Evolutionary conservation across 2,329 filamentous ascomycete species (phyloP).

Genomic region (Dryadomyces quercus-mongolicae): DNA sequence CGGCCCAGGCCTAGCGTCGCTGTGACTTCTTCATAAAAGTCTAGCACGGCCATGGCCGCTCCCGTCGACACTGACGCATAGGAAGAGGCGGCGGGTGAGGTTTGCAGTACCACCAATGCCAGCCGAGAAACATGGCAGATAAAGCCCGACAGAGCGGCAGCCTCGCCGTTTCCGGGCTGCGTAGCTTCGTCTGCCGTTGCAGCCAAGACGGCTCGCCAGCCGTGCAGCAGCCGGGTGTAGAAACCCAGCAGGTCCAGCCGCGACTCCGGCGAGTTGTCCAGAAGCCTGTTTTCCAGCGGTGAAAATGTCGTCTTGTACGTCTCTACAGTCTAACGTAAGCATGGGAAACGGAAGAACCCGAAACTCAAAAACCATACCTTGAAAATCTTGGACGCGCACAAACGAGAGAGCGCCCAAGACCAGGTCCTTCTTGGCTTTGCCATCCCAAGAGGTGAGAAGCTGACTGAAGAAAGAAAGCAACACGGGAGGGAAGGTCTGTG

Average conservation of each 20-base stretch:
- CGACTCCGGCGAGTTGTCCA: slow-evolving; percentile 36
- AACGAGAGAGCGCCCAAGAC: slow-evolving; percentile 48
- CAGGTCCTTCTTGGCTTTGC: slow-evolving; percentile 35
- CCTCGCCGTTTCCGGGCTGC: background rate
- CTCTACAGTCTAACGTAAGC: no score
- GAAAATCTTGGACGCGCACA: slow-evolving; percentile 40
- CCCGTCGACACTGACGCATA: slow-evolving; percentile 2
- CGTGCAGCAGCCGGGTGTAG: slow-evolving; percentile 54
- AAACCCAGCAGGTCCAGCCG: slow-evolving; percentile 51
- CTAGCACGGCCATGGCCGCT: slow-evolving; percentile 43
- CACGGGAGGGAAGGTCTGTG: slow-evolving; percentile 14
- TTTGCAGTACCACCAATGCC: slow-evolving; percentile 47
- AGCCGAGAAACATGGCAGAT: slow-evolving; percentile 41
- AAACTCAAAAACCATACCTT: slow-evolving; percentile 5
- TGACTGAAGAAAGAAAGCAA: slow-evolving; percentile 25
- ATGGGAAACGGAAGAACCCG: no score
- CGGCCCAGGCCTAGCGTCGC: slow-evolving; percentile 38
- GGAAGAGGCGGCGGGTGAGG: slow-evolving; percentile 27
- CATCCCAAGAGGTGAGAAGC: slow-evolving; percentile 52
- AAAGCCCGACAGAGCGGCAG: slow-evolving; percentile 26
- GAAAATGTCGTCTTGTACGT: slow-evolving; percentile 35
- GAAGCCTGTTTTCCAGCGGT: slow-evolving; percentile 37
- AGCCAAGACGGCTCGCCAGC: slow-evolving; percentile 39
- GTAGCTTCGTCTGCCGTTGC: slow-evolving; percentile 18
- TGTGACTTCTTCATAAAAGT: slow-evolving; percentile 56